phyloP scores from a whole-genome alignment of 148 eudicot genomes.

The Drosera capensis region DNA sequence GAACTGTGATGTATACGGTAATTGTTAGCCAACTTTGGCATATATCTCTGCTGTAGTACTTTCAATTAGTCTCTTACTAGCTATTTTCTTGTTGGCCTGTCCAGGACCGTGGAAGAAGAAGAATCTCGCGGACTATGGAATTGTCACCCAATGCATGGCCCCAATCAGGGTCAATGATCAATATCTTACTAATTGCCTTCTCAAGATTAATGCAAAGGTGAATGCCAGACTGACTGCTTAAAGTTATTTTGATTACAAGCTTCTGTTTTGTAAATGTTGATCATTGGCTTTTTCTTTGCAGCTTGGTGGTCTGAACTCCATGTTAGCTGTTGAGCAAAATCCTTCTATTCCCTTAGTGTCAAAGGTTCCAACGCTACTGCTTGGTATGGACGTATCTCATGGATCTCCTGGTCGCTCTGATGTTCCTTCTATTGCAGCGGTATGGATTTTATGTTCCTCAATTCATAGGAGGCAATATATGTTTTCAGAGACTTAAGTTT shows the following conservation, averaged over 20 bases:
- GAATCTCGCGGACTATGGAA: slow-evolving; percentile 62
- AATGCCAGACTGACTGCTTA: too few relatives aligned
- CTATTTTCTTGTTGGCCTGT: neutral
- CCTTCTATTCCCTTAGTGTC: slow-evolving; percentile 57
- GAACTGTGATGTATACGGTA: slow-evolving; percentile 30
- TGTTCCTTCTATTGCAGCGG: slow-evolving; percentile 82
- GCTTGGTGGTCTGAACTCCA: slow-evolving; percentile 69
- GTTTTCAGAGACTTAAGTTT: too few relatives aligned
- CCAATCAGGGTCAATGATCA: slow-evolving; percentile 78
- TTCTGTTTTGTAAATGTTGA: too few relatives aligned
- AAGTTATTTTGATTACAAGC: too few relatives aligned
- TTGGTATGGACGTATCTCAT: slow-evolving; percentile 75
- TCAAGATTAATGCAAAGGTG: slow-evolving; percentile 94
- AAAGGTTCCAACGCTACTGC: slow-evolving; percentile 50
- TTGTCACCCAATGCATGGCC: slow-evolving; percentile 82
- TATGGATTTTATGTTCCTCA: too few relatives aligned
- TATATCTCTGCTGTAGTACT: neutral
- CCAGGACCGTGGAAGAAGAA: slow-evolving; percentile 91
- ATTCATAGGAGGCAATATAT: neutral
- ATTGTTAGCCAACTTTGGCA: neutral
- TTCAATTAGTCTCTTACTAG: neutral
- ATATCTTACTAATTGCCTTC: slow-evolving; percentile 63
- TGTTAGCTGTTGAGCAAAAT: slow-evolving; percentile 35
- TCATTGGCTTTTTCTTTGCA: too few relatives aligned
- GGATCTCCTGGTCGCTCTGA: slow-evolving; percentile 71